These are phyloP conservation scores for Oryza glaberrima DNA, from an alignment of 176 grass and related monocot genomes.

Conservation along the genomic window DNA sequence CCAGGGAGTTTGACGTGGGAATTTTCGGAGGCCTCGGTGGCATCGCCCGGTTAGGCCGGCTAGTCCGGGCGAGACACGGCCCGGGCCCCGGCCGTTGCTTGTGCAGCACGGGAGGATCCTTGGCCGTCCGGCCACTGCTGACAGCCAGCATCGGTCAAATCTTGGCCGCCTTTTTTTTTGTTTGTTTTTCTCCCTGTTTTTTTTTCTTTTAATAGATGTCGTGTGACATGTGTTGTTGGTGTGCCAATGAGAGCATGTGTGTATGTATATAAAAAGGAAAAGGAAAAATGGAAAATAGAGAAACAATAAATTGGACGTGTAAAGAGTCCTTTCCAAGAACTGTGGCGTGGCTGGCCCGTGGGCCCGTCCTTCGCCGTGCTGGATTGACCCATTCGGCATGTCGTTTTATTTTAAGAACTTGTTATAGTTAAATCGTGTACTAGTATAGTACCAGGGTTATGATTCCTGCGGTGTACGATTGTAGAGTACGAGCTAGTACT, in stretches of 20 bases:
- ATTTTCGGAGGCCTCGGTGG: slow-evolving; percentile 4
- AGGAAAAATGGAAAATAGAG: background rate
- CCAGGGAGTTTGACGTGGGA: background rate
- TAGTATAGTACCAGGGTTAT: background rate
- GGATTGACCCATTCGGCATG: background rate
- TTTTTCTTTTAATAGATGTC: background rate
- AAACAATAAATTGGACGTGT: background rate
- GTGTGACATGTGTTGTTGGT: background rate
- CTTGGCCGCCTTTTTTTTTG: background rate
- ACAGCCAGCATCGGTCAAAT: slow-evolving; percentile 1
- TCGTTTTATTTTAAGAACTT: background rate
- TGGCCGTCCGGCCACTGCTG: background rate
- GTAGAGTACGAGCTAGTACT: too few relatives aligned
- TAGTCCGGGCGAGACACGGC: background rate
- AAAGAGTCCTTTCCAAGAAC: background rate
- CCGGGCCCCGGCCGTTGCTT: slow-evolving; percentile 10
- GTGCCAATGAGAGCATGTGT: background rate
- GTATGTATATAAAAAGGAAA: background rate
- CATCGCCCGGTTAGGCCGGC: background rate
- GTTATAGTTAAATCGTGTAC: background rate
- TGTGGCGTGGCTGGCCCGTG: background rate
- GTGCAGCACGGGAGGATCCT: slow-evolving; percentile 32
- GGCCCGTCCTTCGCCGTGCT: background rate
- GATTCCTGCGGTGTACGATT: background rate
- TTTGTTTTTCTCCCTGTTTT: background rate